These are phyloP conservation scores for Pelargonium exstipulatum DNA, from an alignment of 441 rosid genomes.

Conservation along the genomic window DNA sequence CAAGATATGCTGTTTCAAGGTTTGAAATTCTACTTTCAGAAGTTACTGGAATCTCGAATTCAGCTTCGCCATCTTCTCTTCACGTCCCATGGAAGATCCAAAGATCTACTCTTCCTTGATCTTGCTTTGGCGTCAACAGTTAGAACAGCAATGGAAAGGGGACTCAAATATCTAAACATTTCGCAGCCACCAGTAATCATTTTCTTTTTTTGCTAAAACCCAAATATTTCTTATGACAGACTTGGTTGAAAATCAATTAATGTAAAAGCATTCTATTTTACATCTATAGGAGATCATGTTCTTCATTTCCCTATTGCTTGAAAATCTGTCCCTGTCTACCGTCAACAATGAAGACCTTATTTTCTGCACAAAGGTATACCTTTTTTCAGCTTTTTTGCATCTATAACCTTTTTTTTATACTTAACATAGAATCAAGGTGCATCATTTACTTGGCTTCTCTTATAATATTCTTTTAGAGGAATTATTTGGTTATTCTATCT, in stretches of 20 bases:
- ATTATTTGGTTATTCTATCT: slow-evolving; percentile 20
- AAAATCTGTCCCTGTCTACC: slow-evolving; percentile 61
- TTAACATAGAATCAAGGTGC: neutral
- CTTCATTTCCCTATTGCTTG: slow-evolving; percentile 58
- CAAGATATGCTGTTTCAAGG: slow-evolving; percentile 13
- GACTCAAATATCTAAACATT: slow-evolving; percentile 45
- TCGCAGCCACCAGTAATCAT: slow-evolving; percentile 38
- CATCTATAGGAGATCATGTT: slow-evolving; percentile 51
- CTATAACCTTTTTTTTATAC: slow-evolving; percentile 12
- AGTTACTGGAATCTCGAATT: slow-evolving; percentile 51
- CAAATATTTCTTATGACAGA: slow-evolving; percentile 7
- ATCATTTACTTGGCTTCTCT: neutral
- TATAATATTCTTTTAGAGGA: neutral
- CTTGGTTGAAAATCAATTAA: neutral
- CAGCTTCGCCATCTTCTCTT: slow-evolving; percentile 48
- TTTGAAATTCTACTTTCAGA: slow-evolving; percentile 33
- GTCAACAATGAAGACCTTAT: slow-evolving; percentile 66
- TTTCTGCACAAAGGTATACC: slow-evolving; percentile 56
- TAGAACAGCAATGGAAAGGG: slow-evolving; percentile 64
- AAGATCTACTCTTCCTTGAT: slow-evolving; percentile 56
- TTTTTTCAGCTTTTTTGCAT: slow-evolving; percentile 16
- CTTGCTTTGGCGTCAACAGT: slow-evolving; percentile 49
- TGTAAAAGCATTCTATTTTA: slow-evolving; percentile 5
- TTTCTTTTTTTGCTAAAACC: slow-evolving; percentile 10
- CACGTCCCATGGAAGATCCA: slow-evolving; percentile 42